Base-by-base conservation (phyloP, 306 rosid genomes). In the Alnus rubra region DNA sequence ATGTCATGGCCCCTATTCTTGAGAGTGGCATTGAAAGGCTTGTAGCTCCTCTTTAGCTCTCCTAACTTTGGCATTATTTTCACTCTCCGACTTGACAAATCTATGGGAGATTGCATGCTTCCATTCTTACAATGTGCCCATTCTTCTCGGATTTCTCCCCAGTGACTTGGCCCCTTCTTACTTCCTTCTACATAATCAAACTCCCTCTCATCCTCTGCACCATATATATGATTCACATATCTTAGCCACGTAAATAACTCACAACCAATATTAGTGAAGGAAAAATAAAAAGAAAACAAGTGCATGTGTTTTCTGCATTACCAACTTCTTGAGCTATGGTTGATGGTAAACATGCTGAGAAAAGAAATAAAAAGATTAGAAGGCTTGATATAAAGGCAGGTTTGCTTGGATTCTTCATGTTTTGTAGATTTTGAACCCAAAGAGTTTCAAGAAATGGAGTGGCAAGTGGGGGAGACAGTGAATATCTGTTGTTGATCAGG, bases 1-100 rank as follows among this genome's bases (percentile, higher is more conserved):
- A 93, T 87, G 79, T 90, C 94, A 76, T 88, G 96, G 59, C 96
- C 96, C 84, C 97, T 85, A 56, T 93, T 93, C 77, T 60, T 76
- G 58, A 88, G 4, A 7, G 84, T 84, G 12, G 92, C 93, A 69
- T 90, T 88, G 7, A 80, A 80, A 30, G 87, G 74, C 18, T 73
- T 82, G 52, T 92, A 89, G 37, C 9, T 18, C 15, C 51, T 88
- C 51, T 68, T 82, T 0, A 92, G 70, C 53, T 77, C 39, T 19
- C 84, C 86, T 31, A 86, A 81, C 30, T 75, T 72, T 9, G 88
- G 84, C 3, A 82, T 75, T n/a, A 86, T 7, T 60, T n/a, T 85
- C 54, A 85, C 86, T 35, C 87, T 84, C 4, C 4, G 62, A 16
- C 60, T 83, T 68, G 86, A 63, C 84, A 92, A 19, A 81, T 92